Base-by-base conservation (phyloP, 1,139 yeast species). In the Taiozyma sp. region DNA sequence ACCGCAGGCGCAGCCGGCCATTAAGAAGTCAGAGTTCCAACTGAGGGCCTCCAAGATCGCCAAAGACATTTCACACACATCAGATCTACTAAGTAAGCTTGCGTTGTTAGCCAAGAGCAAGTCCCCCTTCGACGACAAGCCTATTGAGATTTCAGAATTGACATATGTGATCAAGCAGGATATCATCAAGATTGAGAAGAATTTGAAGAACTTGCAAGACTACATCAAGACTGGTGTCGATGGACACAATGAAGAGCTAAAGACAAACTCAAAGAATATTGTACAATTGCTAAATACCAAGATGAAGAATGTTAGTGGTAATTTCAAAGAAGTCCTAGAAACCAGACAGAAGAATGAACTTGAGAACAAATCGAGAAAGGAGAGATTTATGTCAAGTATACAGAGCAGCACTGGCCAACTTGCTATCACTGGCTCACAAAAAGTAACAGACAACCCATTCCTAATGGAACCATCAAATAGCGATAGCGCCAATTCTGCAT, bases 111-210 rank as follows among this genome's bases (percentile, higher is more conserved):
- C 99, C 10, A 89, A 87, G 67, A 75, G 92, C 60, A 92, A 91
- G 67, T 96, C 97, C n/a, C 71, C 93, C 64, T 89, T 93, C 62
- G 97, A 92, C 65, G 99, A 95, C 68, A 84, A 87, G 60, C 97
- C 99, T 1, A 84, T 88, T 32, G 99, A 93, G 66, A 89, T 95
- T 55, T 89, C 93, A 22, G 97, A 93, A 67, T 75, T 95, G 59
- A 91, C 99, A 1, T 89, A 87, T 65, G 87, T 93, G 47, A 91
- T 93, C 64, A 95, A 93, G 65, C 97, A 93, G 67, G 96, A 91
- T 66, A 89, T 95, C 44, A 87, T 92, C 66, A 81, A 84, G 59
- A 84, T 95, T 53, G 97, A 91, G 65, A 86, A 87, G 61, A 81
- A 79, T 58, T 76, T 93, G 59, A 85, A 85, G 58, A 80, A 78